Evolutionary conservation across 306 rosid species (phyloP).

Genomic region (Medicago arabica): DNA sequence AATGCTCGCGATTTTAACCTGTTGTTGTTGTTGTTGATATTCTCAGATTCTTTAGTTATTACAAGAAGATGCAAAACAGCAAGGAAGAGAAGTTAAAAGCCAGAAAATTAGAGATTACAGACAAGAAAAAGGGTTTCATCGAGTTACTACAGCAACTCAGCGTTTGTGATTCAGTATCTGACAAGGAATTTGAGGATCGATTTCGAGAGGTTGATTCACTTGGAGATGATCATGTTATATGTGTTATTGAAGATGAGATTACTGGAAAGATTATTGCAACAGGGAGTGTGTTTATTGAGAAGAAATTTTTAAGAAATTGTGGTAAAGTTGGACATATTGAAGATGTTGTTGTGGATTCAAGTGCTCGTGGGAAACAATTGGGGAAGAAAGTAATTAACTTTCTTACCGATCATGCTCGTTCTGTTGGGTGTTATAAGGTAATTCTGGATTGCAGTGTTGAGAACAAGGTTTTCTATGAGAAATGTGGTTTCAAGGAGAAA

Average conservation of each 20-base stretch:
- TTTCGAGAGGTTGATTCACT: conserved; percentile 61
- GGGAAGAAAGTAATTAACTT: conserved; percentile 61
- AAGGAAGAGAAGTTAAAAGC: conserved; percentile 51
- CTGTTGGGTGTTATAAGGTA: conserved; percentile 76
- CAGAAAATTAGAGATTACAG: conserved; percentile 63
- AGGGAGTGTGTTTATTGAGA: conserved; percentile 62
- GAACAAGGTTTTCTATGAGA: conserved; percentile 68
- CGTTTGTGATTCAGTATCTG: conserved; percentile 71
- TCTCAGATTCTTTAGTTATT: too few relatives aligned
- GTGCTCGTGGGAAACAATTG: conserved; percentile 59
- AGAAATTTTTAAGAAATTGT: conserved; percentile 78
- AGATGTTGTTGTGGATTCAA: conserved; percentile 79
- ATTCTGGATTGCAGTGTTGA: conserved; percentile 79
- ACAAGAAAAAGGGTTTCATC: conserved; percentile 75
- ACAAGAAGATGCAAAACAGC: conserved; percentile 48
- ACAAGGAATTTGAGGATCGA: conserved; percentile 68
- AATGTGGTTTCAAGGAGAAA: conserved; percentile 71
- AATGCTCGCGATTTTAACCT: too few relatives aligned
- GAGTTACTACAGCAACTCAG: conserved; percentile 73
- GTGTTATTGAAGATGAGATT: conserved; percentile 66
- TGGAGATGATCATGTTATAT: conserved; percentile 68
- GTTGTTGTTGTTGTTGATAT: too few relatives aligned
- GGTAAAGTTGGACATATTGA: conserved; percentile 82
- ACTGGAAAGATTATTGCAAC: conserved; percentile 67
- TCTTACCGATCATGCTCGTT: conserved; percentile 68